Percentiles rank a stretch among this genome's conserved stretches.
Conservation (phyloP, 1,139 yeast species). For the Taiozyma sp. region DNA sequence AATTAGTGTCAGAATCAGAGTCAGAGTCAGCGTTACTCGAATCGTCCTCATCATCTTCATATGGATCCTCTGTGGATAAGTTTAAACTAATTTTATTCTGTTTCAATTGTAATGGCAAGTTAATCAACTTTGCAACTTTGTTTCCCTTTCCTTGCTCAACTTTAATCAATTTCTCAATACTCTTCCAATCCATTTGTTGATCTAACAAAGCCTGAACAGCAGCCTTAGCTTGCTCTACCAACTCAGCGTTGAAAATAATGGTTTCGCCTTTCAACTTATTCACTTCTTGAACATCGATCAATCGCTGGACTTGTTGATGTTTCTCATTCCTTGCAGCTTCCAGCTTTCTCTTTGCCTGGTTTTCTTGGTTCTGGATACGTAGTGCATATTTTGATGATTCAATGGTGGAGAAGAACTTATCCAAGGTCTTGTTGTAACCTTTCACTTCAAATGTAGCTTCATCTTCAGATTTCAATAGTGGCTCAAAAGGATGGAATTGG, state of each 20-base stretch:
- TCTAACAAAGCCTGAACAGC: conserved; percentile 65
- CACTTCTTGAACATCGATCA: conserved; percentile 58
- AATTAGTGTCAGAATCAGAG: conserved; percentile 23
- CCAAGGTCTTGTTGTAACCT: conserved; percentile 81
- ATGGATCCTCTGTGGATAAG: conserved; percentile 44
- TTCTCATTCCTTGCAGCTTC: conserved; percentile 75
- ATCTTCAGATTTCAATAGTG: conserved; percentile 37
- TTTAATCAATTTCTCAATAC: conserved; percentile 71
- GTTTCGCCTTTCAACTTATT: conserved; percentile 71
- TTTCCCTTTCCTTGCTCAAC: conserved; percentile 69
- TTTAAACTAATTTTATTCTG: conserved; percentile 62
- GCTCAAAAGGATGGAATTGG: conserved; percentile 84
- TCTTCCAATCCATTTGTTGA: conserved; percentile 94
- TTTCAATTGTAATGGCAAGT: conserved; percentile 65
- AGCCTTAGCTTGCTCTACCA: conserved; percentile 67
- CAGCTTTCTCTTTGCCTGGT: conserved; percentile 67
- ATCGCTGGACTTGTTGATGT: conserved; percentile 61
- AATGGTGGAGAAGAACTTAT: conserved; percentile 76
- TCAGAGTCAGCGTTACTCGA: conserved; percentile 33
- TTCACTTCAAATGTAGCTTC: conserved; percentile 33
- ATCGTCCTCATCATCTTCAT: conserved; percentile 27
- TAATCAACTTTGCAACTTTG: conserved; percentile 55
- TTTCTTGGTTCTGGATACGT: conserved; percentile 72
- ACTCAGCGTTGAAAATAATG: conserved; percentile 62
- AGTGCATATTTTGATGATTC: conserved; percentile 77